Conservation (phyloP, 257 asterid species). For the Linaria vulgaris region DNA sequence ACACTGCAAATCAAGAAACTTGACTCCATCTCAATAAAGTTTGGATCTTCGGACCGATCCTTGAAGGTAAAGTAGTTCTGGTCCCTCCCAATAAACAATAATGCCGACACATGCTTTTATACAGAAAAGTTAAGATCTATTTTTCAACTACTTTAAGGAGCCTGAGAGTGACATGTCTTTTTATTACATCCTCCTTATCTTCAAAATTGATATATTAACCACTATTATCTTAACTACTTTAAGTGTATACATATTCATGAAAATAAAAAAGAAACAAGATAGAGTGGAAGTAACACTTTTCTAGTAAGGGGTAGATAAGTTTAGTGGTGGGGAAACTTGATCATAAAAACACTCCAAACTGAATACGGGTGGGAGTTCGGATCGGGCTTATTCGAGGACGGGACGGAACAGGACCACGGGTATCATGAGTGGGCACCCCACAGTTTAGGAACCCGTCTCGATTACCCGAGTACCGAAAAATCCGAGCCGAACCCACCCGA, state of each 20-base stretch:
- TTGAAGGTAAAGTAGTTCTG: constrained; percentile 24
- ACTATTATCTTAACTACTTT: too few relatives aligned
- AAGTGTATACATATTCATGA: background rate
- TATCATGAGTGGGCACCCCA: too few relatives aligned
- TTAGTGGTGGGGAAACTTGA: too few relatives aligned
- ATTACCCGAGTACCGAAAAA: too few relatives aligned
- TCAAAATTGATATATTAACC: background rate
- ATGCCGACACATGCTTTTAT: constrained; percentile 20
- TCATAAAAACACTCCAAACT: too few relatives aligned
- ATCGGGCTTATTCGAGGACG: too few relatives aligned
- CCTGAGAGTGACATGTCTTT: constrained; percentile 30
- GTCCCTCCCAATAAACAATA: constrained; percentile 1
- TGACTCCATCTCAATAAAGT: constrained; percentile 33
- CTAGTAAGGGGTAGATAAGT: too few relatives aligned
- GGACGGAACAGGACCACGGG: too few relatives aligned
- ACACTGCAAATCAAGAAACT: constrained; percentile 23
- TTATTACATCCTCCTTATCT: constrained; percentile 25
- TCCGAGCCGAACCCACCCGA: too few relatives aligned
- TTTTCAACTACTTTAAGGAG: background rate
- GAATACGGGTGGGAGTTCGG: too few relatives aligned
- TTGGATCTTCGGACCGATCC: constrained; percentile 22
- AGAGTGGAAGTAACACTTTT: too few relatives aligned
- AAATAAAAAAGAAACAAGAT: background rate
- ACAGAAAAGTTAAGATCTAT: constrained; percentile 11
- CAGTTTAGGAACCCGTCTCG: too few relatives aligned